These are phyloP conservation scores for Lanmaoa rubissima DNA, from an alignment of 768 basidiomycete genomes.

Conservation along the genomic window DNA sequence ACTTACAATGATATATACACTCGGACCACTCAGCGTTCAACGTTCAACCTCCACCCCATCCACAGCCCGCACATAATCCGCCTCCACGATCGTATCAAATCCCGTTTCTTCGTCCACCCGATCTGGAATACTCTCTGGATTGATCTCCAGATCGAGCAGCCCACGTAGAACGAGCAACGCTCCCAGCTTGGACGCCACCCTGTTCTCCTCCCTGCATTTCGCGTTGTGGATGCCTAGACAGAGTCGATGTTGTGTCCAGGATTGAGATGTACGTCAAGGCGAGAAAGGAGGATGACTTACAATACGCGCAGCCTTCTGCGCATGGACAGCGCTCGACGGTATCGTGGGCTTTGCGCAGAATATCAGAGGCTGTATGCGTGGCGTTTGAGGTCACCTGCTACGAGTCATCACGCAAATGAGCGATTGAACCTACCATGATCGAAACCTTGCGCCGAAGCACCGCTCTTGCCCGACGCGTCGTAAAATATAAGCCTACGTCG, in stretches of 20 bases:
- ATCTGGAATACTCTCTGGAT: slow-evolving; percentile 37
- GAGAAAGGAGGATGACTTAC: slow-evolving; percentile 38
- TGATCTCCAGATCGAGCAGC: slow-evolving; percentile 48
- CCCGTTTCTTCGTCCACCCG: slow-evolving; percentile 30
- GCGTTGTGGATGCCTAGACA: slow-evolving; percentile 62
- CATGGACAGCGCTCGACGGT: slow-evolving; percentile 64
- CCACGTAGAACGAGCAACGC: slow-evolving; percentile 63
- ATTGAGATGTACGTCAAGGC: neutral
- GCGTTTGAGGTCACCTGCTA: neutral
- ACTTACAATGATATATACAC: neutral
- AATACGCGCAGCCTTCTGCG: slow-evolving; percentile 64
- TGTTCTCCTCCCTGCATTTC: slow-evolving; percentile 67
- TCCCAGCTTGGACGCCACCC: slow-evolving; percentile 74
- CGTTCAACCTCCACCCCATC: slow-evolving; percentile 49
- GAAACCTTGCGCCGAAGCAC: slow-evolving; percentile 75
- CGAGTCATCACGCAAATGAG: neutral
- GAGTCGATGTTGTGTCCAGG: neutral
- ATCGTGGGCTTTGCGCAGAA: slow-evolving; percentile 58
- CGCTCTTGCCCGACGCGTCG: slow-evolving; percentile 67
- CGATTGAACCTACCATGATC: slow-evolving; percentile 58
- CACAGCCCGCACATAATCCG: slow-evolving; percentile 43
- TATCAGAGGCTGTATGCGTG: slow-evolving; percentile 45
- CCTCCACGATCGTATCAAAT: slow-evolving; percentile 54
- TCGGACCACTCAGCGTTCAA: neutral
- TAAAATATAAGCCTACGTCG: slow-evolving; percentile 71